These are phyloP conservation scores for Rhizopogon vulgaris DNA, from an alignment of 768 basidiomycete species.

Conservation along the genomic window DNA sequence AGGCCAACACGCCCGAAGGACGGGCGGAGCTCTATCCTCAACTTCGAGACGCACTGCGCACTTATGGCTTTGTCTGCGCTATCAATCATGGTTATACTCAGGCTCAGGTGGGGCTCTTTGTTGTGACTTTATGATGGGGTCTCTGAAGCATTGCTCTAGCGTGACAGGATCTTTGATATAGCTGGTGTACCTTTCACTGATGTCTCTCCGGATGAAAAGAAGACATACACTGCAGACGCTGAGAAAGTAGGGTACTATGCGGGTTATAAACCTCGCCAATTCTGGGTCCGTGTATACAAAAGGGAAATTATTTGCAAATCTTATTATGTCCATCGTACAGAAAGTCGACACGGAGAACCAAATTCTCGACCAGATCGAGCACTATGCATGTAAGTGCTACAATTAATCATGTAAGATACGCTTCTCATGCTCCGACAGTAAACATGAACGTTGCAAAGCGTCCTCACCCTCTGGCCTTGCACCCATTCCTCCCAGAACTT, in stretches of 20 bases:
- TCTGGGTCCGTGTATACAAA: conserved; percentile 36
- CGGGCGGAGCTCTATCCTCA: conserved; percentile 23
- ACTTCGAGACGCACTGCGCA: conserved; percentile 27
- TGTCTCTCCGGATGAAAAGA: conserved; percentile 32
- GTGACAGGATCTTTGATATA: conserved; percentile 36
- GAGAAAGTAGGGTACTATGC: conserved; percentile 41
- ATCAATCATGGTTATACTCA: conserved; percentile 40
- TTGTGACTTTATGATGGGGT: background rate
- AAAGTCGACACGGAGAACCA: conserved; percentile 29
- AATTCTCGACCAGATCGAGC: conserved; percentile 27
- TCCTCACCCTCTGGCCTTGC: conserved; percentile 21
- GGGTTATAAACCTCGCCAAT: conserved; percentile 49
- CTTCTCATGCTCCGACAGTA: conserved; percentile 11
- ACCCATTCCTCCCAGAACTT: conserved; percentile 25
- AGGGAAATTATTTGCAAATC: too few species aligned
- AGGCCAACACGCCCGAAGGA: conserved; percentile 25
- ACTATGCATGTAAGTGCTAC: conserved; percentile 22
- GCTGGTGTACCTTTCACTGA: conserved; percentile 33
- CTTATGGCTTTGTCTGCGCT: conserved; percentile 40
- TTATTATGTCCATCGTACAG: conserved; percentile 6
- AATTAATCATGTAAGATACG: background rate
- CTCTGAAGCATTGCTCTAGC: conserved; percentile 18
- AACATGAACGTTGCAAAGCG: conserved; percentile 20
- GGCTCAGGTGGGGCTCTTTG: conserved; percentile 26
- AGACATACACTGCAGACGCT: conserved; percentile 29